Evolutionary conservation across 306 rosid species (phyloP).

Genomic region (Pterocarpus macrocarpus): DNA sequence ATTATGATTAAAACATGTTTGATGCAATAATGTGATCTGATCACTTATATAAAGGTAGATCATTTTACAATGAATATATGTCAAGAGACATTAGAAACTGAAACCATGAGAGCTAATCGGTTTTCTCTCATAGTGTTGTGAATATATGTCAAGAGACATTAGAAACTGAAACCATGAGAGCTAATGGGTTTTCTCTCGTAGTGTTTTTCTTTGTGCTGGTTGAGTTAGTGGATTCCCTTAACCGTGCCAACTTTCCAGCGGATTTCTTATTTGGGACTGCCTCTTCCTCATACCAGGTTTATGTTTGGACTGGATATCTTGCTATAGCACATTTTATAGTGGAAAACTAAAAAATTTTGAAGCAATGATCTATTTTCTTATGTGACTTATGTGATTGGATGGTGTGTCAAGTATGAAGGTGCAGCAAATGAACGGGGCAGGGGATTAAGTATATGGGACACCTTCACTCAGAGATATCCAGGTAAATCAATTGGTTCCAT

Average conservation of each 20-base stretch:
- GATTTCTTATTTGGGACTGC: constrained; percentile 59
- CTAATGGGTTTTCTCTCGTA: constrained; percentile 4
- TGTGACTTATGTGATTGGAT: constrained; percentile 1
- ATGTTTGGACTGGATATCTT: constrained; percentile 9
- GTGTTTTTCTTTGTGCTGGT: constrained; percentile 22
- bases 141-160: constrained; percentile 10
- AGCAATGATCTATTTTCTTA: background rate
- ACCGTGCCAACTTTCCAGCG: constrained; percentile 50
- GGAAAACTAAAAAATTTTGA: background rate
- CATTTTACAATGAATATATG: constrained; percentile 1
- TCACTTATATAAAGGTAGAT: constrained; percentile 32
- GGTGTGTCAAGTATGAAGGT: constrained; percentile 59
- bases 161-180: constrained; percentile 41
- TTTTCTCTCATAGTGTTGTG: constrained; percentile 9
- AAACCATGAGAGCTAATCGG: constrained; percentile 35
- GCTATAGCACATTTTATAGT: background rate
- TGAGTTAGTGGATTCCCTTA: constrained; percentile 43
- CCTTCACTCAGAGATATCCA: constrained; percentile 54
- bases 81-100: constrained; percentile 26
- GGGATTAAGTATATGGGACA: constrained; percentile 70
- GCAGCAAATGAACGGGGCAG: constrained; percentile 58
- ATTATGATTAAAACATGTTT: constrained; percentile 7
- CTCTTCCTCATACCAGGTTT: constrained; percentile 62
- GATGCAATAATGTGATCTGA: background rate
- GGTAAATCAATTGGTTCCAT: constrained; percentile 13